Percentiles rank a stretch among this genome's conserved stretches.
These are phyloP conservation scores for Candida tammaniensis DNA, from an alignment of 805 yeast genomes.

Conservation along the genomic window DNA sequence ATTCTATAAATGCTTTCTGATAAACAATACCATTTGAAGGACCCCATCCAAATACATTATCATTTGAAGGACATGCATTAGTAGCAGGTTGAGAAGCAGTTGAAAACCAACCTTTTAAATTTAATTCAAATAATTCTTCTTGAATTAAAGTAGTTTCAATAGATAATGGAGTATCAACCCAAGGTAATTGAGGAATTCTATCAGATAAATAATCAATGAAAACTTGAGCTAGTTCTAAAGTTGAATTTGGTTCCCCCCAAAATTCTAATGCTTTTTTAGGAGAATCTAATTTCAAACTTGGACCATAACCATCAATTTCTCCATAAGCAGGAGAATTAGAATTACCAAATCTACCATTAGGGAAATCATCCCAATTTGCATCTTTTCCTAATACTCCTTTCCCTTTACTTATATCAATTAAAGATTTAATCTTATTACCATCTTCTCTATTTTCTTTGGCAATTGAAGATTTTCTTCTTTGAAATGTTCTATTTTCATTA, in stretches of 20 bases:
- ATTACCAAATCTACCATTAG: conserved; percentile 94
- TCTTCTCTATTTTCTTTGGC: conserved; percentile 10
- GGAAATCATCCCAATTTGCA: conserved; percentile 97
- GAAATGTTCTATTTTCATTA: conserved; percentile 9
- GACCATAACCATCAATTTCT: conserved; percentile 97
- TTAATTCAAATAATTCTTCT: conserved; percentile 80
- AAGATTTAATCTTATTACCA: conserved; percentile 43
- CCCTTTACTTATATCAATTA: conserved; percentile 79
- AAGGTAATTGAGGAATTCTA: conserved; percentile 77
- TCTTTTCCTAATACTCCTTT: conserved; percentile 82
- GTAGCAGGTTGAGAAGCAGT: conserved; percentile 96
- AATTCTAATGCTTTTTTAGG: conserved; percentile 61
- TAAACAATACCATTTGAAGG: conserved; percentile 84
- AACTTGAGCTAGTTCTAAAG: conserved; percentile 58
- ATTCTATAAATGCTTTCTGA: conserved; percentile 87
- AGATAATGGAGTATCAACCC: conserved; percentile 83
- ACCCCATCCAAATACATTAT: conserved; percentile 96
- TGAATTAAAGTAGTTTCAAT: conserved; percentile 92
- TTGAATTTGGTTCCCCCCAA: conserved; percentile 76
- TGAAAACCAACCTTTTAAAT: conserved; percentile 74
- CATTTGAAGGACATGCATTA: conserved; percentile 73
- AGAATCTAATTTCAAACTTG: conserved; percentile 70
- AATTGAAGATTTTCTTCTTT: conserved; percentile 36
- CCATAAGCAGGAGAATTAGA: conserved; percentile 96
- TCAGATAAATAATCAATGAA: conserved; percentile 74